phyloP scores from a whole-genome alignment of 1,284 basidiomycete genomes.

The Marasmius sp. region DNA sequence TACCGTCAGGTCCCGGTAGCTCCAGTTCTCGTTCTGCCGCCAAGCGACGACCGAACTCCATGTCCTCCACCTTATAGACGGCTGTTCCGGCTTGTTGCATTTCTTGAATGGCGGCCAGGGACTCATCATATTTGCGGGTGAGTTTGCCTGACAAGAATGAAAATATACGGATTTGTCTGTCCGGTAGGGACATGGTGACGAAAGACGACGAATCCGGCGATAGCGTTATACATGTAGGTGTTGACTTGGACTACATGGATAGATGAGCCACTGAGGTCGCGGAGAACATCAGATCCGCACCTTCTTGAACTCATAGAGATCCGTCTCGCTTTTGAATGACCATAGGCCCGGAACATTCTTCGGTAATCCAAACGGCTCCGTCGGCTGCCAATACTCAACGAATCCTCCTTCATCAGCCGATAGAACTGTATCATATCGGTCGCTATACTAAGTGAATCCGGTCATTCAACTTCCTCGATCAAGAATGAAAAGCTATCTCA shows the following conservation, averaged over 20 bases:
- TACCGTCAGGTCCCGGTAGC: conserved; percentile 69
- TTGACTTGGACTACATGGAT: conserved; percentile 75
- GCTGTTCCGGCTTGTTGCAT: conserved; percentile 96
- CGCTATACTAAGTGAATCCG: conserved; percentile 70
- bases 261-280: conserved; percentile 2
- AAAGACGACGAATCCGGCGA: conserved; percentile 89
- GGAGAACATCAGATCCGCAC: conserved; percentile 36
- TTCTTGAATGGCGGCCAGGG: conserved; percentile 87
- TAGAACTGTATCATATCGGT: conserved; percentile 87
- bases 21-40: conserved; percentile 93
- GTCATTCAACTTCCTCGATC: background rate
- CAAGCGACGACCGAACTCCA: conserved; percentile 97
- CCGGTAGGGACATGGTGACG: conserved; percentile 88
- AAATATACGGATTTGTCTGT: conserved; percentile 93
- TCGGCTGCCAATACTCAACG: conserved; percentile 94
- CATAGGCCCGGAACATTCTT: conserved; percentile 80
- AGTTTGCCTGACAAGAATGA: conserved; percentile 90
- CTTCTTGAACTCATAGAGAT: conserved; percentile 99
- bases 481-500: conserved; percentile 37
- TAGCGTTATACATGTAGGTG: conserved; percentile 87
- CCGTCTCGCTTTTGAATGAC: conserved; percentile 89
- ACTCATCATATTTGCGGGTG: conserved; percentile 93
- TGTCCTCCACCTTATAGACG: conserved; percentile 91
- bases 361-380: conserved; percentile 84
- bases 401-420: conserved; percentile 96